Evolutionary conservation across 169 alveolate genomes (phyloP), one percentile per base, ranked within the genome.

Genomic region (Cryptosporidium bovis): DNA sequence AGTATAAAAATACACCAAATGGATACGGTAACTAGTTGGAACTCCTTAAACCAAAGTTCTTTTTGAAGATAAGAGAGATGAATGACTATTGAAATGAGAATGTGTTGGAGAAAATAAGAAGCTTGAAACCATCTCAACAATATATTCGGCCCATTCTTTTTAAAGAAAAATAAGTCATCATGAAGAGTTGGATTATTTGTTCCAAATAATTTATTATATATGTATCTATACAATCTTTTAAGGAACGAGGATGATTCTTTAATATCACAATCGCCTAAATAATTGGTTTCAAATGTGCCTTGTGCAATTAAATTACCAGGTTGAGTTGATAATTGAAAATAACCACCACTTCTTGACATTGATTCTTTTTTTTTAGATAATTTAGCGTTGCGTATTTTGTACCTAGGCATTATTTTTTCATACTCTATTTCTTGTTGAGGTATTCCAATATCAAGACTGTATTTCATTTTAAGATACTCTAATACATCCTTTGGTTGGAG

Each of bases 391-490:
- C 48, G 16, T 12, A 60, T 77, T 20, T 77, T 77, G 65, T 77
- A 77, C 16, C 87, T 56, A n/a, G 87, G 87, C 87, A 77, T 77
- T 6, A 77, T 62, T 77, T 77, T 62, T 1, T 77, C 87, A 46
- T 77, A 77, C 40, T 77, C 87, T 40, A 77, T 77, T 60, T 77
- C 87, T 60, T 77, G 87, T 77, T 56, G 44, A 46, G 87, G 87
- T 48, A 77, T 77, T 60, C 87, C 87, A 48, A 77, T 13, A 60
- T 77, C 87, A n/a, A 77, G 48, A 27, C 87, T 77, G 50, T 77
- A 77, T 48, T 77, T 77, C 87, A 77, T 60, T 40, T 77, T 77
- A 20, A 77, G 65, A 77, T 77, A 77, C 34, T 62, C 87, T 2
- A 77, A 51, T 20, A 77, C 34, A 44, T 77, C 58, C 64, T 40